Evolutionary conservation across 345 rosid species (phyloP), one percentile per base, ranked within the genome.

Genomic region (Reutealis trisperma): DNA sequence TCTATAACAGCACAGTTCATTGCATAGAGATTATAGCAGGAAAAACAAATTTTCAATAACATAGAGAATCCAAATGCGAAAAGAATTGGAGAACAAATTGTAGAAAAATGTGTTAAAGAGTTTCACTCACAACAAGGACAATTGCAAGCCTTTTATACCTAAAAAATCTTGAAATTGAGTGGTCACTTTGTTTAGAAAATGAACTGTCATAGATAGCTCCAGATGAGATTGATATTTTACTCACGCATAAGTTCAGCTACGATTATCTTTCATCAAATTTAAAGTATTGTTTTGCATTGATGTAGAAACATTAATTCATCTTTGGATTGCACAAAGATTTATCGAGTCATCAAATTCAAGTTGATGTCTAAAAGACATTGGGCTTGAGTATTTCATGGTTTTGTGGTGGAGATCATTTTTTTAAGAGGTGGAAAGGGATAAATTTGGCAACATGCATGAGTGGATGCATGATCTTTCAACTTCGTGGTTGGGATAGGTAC

Each of bases 281-380:
- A n/a, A 84, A 77, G 67, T 78, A 51, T 14, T 86, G 85, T 45
- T 84, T 84, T 68, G 73, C 80, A 0, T 83, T 3, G 15, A 42
- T 16, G 61, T 51, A 21, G 15, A 63, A 5, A 37, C 25, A 0
- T 58, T 79, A 21, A 21, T 78, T 1, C 49, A 22, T 15, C 63
- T 83, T 0, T 86, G 86, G 85, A 72, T 60, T 13, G 82, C 78
- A 1, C 58, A 79, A 75, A 83, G 83, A 30, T 74, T 67, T 27
- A 19, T 80, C 45, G 15, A 21, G 15, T 65, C 9, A 11, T 25
- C 64, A 16, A 18, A 60, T 60, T 37, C 30, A 27, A 27, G 30
- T 27, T 1, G 1, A 27, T 27, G 30, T 27, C 1, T 32, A 0
- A 77, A 74, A 60, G 68, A 47, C 3, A 1, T 49, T 0, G 84